These are phyloP conservation scores for Pichia sp. DNA, from an alignment of 1,139 yeast genomes.

Conservation along the genomic window DNA sequence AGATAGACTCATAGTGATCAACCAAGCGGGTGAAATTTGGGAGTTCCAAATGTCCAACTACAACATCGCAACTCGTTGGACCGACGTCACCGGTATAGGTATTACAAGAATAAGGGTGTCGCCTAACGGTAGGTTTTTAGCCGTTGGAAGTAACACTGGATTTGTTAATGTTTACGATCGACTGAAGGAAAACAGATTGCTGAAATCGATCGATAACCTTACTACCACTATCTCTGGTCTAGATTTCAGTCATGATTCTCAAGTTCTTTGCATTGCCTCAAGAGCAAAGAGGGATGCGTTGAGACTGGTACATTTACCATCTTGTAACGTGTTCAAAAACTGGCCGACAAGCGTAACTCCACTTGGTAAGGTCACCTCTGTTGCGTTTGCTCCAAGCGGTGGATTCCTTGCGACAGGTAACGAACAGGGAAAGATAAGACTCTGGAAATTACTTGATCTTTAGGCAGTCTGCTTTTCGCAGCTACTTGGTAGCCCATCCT, in stretches of 20 bases:
- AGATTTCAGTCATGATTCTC: conserved; percentile 83
- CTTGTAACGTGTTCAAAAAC: conserved; percentile 80
- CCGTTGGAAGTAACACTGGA: conserved; percentile 86
- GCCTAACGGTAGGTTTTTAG: conserved; percentile 67
- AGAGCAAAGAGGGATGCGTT: conserved; percentile 84
- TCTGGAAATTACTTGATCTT: conserved; percentile 73
- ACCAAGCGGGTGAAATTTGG: conserved; percentile 86
- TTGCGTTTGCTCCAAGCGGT: conserved; percentile 73
- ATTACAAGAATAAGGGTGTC: conserved; percentile 66
- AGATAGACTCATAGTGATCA: conserved; percentile 51
- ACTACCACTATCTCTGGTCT: conserved; percentile 76
- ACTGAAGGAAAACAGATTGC: conserved; percentile 38
- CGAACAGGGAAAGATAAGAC: conserved; percentile 83
- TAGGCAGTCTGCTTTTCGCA: too few species aligned
- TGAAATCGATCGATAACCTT: conserved; percentile 68
- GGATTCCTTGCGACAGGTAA: conserved; percentile 88
- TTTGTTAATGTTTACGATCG: conserved; percentile 85
- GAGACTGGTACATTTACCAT: conserved; percentile 81
- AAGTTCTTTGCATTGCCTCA: conserved; percentile 79
- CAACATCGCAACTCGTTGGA: conserved; percentile 66
- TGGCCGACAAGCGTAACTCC: conserved; percentile 99
- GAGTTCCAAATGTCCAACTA: conserved; percentile 61
- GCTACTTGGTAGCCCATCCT: too few species aligned
- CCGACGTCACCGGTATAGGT: conserved; percentile 82
- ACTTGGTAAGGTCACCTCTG: conserved; percentile 85